Conservation (phyloP, 2,329 filamentous ascomycete genomes). For the Fusarium brachygibbosum region DNA sequence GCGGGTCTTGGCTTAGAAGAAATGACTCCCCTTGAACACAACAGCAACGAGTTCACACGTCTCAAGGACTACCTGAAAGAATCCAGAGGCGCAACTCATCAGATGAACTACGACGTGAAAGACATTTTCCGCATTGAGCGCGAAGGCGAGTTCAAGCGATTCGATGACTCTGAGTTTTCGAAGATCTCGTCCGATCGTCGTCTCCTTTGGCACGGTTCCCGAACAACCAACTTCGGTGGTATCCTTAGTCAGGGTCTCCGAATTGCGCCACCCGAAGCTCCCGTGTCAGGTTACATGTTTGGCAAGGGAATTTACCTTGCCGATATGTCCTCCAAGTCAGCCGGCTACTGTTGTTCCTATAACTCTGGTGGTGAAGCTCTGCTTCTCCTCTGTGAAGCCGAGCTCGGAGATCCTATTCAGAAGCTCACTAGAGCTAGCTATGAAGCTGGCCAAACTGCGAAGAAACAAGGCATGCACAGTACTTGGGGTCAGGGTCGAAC, state of each 20-base stretch:
- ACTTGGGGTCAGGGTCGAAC: conserved; percentile 78
- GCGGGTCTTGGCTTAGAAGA: conserved; percentile 78
- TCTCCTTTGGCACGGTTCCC: conserved; percentile 89
- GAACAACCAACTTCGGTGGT: conserved; percentile 86
- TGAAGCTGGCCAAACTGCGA: conserved; percentile 73
- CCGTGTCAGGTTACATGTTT: conserved; percentile 86
- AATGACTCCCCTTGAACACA: conserved; percentile 76
- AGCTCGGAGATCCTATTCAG: conserved; percentile 80
- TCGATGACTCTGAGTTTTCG: conserved; percentile 68
- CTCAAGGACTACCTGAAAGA: conserved; percentile 76
- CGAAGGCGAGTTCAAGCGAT: conserved; percentile 77
- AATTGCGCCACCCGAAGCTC: conserved; percentile 89
- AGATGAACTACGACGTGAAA: conserved; percentile 70
- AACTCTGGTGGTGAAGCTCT: conserved; percentile 78
- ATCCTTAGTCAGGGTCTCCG: conserved; percentile 89
- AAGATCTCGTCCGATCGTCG: conserved; percentile 74
- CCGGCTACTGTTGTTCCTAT: conserved; percentile 77
- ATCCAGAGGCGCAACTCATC: conserved; percentile 77
- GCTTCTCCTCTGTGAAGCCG: conserved; percentile 84
- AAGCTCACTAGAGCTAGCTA: conserved; percentile 71
- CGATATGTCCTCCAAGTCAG: conserved; percentile 86
- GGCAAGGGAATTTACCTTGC: conserved; percentile 91
- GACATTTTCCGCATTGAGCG: conserved; percentile 89
- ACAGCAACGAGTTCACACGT: conserved; percentile 72
- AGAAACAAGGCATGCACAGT: conserved; percentile 69